These are phyloP conservation scores for Cutaneotrichosporon cavernicola DNA, from an alignment of 1,284 basidiomycete genomes.

Conservation along the genomic window DNA sequence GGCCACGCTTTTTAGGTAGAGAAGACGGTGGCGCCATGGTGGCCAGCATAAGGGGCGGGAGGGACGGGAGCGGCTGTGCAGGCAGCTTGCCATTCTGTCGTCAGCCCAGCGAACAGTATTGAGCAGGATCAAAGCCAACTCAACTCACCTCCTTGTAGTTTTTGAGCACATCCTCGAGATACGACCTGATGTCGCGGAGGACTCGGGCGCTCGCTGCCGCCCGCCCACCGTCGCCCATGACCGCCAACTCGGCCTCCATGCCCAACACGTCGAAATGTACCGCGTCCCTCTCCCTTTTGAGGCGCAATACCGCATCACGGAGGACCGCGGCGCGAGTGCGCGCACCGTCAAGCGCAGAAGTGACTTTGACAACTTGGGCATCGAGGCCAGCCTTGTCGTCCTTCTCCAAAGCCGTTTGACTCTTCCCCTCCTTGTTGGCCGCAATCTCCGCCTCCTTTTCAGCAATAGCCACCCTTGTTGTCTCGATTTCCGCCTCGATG, in stretches of 20 bases:
- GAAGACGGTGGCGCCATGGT: conserved; percentile 12
- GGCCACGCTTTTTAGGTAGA: conserved; percentile 28
- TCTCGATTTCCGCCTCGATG: conserved; percentile 22
- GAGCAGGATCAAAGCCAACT: not conserved
- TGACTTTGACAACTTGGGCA: conserved; percentile 10
- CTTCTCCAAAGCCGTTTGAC: not conserved
- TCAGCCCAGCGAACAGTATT: not conserved
- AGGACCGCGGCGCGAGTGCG: conserved; percentile 17
- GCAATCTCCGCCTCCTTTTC: conserved; percentile 24
- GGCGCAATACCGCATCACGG: conserved; percentile 19
- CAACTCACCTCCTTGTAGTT: conserved; percentile 27
- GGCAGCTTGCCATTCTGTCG: conserved; percentile 26
- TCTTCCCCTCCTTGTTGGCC: not conserved
- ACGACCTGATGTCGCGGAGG: conserved; percentile 18
- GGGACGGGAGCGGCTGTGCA: conserved; percentile 19
- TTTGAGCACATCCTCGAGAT: conserved; percentile 26
- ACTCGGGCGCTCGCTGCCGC: conserved; percentile 10
- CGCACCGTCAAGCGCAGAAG: conserved; percentile 11
- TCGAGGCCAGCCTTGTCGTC: conserved; percentile 15
- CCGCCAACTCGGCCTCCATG: conserved; percentile 19
- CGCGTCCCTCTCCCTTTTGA: conserved; percentile 13
- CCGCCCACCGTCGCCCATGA: conserved; percentile 6
- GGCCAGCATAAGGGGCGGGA: conserved; percentile 10
- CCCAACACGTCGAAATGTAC: conserved; percentile 9
- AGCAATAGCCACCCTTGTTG: conserved; percentile 16